A percentile compares a stretch with the other conserved stretches of the same genome.
Evolutionary conservation across 805 yeast species (phyloP).

Genomic region (Teunomyces lycoperdinae): DNA sequence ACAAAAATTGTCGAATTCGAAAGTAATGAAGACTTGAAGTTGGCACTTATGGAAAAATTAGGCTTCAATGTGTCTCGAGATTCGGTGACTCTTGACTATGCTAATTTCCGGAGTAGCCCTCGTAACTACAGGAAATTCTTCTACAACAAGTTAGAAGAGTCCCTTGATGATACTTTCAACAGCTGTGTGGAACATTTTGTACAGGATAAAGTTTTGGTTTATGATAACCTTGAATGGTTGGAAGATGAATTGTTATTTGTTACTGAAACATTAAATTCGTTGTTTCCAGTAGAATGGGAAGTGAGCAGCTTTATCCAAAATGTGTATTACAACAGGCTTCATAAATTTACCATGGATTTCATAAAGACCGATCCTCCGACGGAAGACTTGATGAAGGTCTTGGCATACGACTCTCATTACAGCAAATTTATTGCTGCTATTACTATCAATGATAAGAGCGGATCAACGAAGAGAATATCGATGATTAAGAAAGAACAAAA

Average conservation of each 20-base stretch:
- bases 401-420: slow-evolving; percentile 75
- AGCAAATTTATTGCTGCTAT: slow-evolving; percentile 31
- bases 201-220: slow-evolving; percentile 51
- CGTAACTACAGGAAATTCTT: slow-evolving; percentile 66
- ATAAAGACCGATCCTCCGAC: slow-evolving; percentile 79
- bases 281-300: slow-evolving; percentile 76
- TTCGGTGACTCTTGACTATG: slow-evolving; percentile 22
- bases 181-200: slow-evolving; percentile 57
- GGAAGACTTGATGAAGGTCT: slow-evolving; percentile 62
- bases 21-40: slow-evolving; percentile 69
- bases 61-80: slow-evolving; percentile 18
- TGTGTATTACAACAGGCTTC: slow-evolving; percentile 65
- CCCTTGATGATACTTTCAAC: slow-evolving; percentile 65
- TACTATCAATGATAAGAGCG: slow-evolving; percentile 13
- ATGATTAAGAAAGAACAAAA: slow-evolving; percentile 40
- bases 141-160: slow-evolving; percentile 52
- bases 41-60: slow-evolving; percentile 28
- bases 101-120: slow-evolving; percentile 31
- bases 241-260: slow-evolving; percentile 75
- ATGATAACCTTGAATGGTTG: slow-evolving; percentile 77
- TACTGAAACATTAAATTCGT: slow-evolving; percentile 50
- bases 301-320: slow-evolving; percentile 59
- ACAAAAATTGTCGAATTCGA: slow-evolving; percentile 80
- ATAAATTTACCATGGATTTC: slow-evolving; percentile 59
- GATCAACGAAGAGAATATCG: slow-evolving; percentile 14